phyloP scores from a whole-genome alignment of 83 land plant species.

The Diphasiastrum complanatum region DNA sequence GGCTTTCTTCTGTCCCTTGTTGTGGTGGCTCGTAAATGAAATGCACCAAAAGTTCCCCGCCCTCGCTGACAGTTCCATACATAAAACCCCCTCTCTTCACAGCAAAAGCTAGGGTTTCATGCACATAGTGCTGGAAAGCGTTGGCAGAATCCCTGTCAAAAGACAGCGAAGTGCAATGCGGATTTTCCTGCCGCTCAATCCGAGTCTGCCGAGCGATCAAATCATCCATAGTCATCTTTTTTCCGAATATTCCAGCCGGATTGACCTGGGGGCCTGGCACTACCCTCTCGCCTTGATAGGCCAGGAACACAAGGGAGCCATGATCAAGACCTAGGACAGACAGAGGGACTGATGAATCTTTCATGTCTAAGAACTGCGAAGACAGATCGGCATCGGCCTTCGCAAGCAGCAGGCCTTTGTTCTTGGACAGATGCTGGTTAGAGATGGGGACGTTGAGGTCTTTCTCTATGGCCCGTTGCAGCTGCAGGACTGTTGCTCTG shows the following conservation, averaged over 20 bases:
- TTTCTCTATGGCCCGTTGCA: slow-evolving; percentile 54
- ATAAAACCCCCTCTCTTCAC: slow-evolving; percentile 79
- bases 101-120: slow-evolving; percentile 70
- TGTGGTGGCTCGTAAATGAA: slow-evolving; percentile 95
- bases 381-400: slow-evolving; percentile 34
- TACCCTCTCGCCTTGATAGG: slow-evolving; percentile 50
- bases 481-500: slow-evolving; percentile 44
- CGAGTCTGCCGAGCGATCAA: slow-evolving; percentile 78
- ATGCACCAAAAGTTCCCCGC: slow-evolving; percentile 49
- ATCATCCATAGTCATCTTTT: slow-evolving; percentile 93
- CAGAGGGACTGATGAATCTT: slow-evolving; percentile 36
- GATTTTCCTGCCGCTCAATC: slow-evolving; percentile 66
- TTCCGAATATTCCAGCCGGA: slow-evolving; percentile 77
- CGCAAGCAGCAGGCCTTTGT: slow-evolving; percentile 61
- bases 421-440: slow-evolving; percentile 56
- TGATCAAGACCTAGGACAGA: slow-evolving; percentile 49
- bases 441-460: slow-evolving; percentile 58
- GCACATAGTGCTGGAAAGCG: slow-evolving; percentile 76
- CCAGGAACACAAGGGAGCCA: slow-evolving; percentile 61
- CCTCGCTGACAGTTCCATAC: slow-evolving; percentile 60
- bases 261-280: slow-evolving; percentile 35
- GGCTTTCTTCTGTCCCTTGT: slow-evolving; percentile 57
- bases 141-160: slow-evolving; percentile 84
- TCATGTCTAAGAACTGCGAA: slow-evolving; percentile 37
- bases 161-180: slow-evolving; percentile 61